Base-by-base conservation (phyloP, 805 yeast genomes). In the Nakazawaea ambrosiae region DNA sequence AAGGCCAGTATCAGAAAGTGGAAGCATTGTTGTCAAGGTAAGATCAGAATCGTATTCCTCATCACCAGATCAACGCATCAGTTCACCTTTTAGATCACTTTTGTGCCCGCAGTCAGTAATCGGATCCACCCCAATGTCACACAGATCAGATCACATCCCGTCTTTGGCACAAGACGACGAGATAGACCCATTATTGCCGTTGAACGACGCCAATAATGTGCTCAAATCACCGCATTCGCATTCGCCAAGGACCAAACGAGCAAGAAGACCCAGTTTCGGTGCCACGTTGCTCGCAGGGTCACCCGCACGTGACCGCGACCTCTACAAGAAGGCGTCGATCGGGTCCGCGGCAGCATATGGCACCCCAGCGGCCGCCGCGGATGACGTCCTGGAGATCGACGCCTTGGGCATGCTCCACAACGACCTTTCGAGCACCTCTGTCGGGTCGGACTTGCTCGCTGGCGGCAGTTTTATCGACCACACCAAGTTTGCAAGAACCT, bases 331-430 rank as follows among this genome's bases (percentile, higher is more conserved):
- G n/a, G n/a, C n/a, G n/a, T n/a, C n/a, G n/a, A n/a, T n/a, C n/a
- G n/a, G n/a, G n/a, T n/a, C n/a, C n/a, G n/a, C n/a, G n/a, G n/a
- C n/a, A n/a, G n/a, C n/a, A n/a, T n/a, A n/a, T n/a, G n/a, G n/a
- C n/a, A 18, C 12, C n/a, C 26, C 26, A 8, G 8, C 10, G 22
- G 34, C 20, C 31, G 10, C 12, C 20, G 7, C 7, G 31, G 20
- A 8, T 8, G 18, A 28, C 17, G 9, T 5, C 7, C 15, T 10
- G 7, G 59, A 54, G 33, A 15, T 50, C 7, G 59, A 54, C 36
- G 58, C 57, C 7, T 22, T 54, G 12, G 59, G 59, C 4, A 20
- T 53, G 20, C 16, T 51, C 9, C 59, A 54, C 33, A 47, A 49
- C 25, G 57, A 53, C 28, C 33, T 45, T 4, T 45, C 50, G 1